Conservation (phyloP, 129 eudicot genomes). For the Helichrysum umbraculigerum region DNA sequence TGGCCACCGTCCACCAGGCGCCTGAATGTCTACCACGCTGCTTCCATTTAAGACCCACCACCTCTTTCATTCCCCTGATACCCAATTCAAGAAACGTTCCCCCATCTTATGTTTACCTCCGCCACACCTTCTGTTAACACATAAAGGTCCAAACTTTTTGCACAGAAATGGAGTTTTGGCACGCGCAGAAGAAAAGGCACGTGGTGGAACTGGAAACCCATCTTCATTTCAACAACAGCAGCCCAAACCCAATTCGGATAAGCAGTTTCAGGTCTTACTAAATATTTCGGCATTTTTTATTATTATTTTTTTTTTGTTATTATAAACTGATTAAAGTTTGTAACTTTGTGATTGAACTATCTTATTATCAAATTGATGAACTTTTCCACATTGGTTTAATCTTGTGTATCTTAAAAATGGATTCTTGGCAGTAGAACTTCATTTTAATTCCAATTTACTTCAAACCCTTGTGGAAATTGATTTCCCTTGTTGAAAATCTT, state of each 20-base stretch:
- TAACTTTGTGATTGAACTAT: slow-evolving; percentile 4
- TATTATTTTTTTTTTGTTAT: too few species aligned
- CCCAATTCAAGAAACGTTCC: slow-evolving; percentile 35
- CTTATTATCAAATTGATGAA: not conserved
- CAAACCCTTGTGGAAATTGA: not conserved
- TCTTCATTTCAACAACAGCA: slow-evolving; percentile 33
- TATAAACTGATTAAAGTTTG: not conserved
- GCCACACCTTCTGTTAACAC: slow-evolving; percentile 25
- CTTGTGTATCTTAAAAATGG: not conserved
- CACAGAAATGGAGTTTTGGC: slow-evolving; percentile 57
- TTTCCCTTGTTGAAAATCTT: not conserved
- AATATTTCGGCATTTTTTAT: not conserved
- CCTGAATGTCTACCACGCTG: slow-evolving; percentile 36
- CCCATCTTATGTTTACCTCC: slow-evolving; percentile 23
- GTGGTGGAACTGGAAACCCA: slow-evolving; percentile 33
- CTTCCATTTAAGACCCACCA: slow-evolving; percentile 37
- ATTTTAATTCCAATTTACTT: not conserved
- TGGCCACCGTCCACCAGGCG: not conserved
- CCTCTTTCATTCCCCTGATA: slow-evolving; percentile 29
- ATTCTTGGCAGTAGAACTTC: not conserved
- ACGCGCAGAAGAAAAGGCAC: slow-evolving; percentile 72
- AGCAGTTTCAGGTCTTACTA: slow-evolving; percentile 48
- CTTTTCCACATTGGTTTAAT: not conserved
- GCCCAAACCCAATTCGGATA: slow-evolving; percentile 36
- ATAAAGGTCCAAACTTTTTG: slow-evolving; percentile 22